A percentile compares a stretch with the other conserved stretches of the same genome.
These are phyloP conservation scores for Trypanosoma cruzi DNA, from an alignment of 208 protist species.

Conservation along the genomic window DNA sequence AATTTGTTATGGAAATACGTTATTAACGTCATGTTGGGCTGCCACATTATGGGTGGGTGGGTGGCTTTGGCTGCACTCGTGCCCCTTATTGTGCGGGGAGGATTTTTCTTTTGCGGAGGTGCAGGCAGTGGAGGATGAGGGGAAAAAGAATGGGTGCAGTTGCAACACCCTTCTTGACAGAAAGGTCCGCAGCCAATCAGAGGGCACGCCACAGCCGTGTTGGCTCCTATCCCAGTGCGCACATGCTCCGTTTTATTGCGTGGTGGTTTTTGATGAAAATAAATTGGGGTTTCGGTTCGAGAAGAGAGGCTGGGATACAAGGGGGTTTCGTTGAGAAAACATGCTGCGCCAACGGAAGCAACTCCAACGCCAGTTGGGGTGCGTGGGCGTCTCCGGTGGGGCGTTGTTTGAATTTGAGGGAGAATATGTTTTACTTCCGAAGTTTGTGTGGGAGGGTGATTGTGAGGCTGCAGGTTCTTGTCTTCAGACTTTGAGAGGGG, in stretches of 20 bases:
- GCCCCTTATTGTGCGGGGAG: neutral
- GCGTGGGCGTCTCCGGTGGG: neutral
- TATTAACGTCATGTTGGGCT: neutral
- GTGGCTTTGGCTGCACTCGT: neutral
- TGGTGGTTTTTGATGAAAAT: neutral
- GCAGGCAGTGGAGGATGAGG: neutral
- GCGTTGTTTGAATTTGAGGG: no score
- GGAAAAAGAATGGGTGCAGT: neutral
- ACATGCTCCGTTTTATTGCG: neutral
- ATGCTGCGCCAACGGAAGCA: no score
- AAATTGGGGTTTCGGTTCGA: neutral
- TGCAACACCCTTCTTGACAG: neutral
- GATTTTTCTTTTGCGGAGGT: constrained; percentile 3
- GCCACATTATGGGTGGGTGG: no score
- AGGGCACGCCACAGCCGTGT: neutral
- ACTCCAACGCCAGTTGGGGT: no score
- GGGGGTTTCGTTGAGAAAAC: no score
- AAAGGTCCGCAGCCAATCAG: neutral
- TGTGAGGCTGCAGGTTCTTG: no score
- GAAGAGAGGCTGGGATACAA: neutral
- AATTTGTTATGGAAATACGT: neutral
- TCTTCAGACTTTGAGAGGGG: no score
- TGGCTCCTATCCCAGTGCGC: neutral
- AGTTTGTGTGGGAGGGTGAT: no score
- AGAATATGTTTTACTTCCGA: no score